Conservation (phyloP, 2,329 filamentous ascomycete species). For the Ceratocystis papillata region DNA sequence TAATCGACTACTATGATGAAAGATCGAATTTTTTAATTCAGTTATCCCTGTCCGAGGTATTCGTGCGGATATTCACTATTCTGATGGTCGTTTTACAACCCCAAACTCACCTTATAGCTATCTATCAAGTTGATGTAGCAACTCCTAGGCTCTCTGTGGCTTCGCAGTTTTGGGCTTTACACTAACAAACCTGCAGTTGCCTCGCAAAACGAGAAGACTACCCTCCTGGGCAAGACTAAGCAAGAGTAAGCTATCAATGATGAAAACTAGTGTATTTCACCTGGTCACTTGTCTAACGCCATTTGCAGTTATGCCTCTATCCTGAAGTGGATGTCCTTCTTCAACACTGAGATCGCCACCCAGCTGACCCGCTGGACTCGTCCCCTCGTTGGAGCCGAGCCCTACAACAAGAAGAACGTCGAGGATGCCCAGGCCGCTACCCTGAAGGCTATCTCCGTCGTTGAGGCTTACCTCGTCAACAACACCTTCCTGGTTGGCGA, state of each 20-base stretch:
- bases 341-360: slow-evolving; percentile 76
- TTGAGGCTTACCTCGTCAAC: slow-evolving; percentile 79
- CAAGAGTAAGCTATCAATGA: slow-evolving; percentile 62
- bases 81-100: slow-evolving; percentile 21
- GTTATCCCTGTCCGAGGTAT: slow-evolving; percentile 26
- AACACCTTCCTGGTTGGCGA: slow-evolving; percentile 98
- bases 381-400: slow-evolving; percentile 67
- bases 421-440: slow-evolving; percentile 65
- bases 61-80: slow-evolving; percentile 24
- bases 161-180: background rate
- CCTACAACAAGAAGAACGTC: slow-evolving; percentile 97
- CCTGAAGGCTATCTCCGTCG: slow-evolving; percentile 55
- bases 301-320: slow-evolving; percentile 71
- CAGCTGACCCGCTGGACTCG: slow-evolving; percentile 70
- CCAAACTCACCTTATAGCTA: background rate
- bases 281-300: background rate
- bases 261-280: background rate
- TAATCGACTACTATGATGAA: slow-evolving; percentile 20
- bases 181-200: slow-evolving; percentile 52
- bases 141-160: background rate
- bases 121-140: slow-evolving; percentile 9
- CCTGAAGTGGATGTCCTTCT: slow-evolving; percentile 95
- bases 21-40: slow-evolving; percentile 25
- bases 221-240: slow-evolving; percentile 98
- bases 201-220: slow-evolving; percentile 99